Percentiles rank a stretch among this genome's conserved stretches.
Evolutionary conservation across 2,329 filamentous ascomycete genomes (phyloP).

Genomic region (Xenosphaeropsis pyriputrescens): DNA sequence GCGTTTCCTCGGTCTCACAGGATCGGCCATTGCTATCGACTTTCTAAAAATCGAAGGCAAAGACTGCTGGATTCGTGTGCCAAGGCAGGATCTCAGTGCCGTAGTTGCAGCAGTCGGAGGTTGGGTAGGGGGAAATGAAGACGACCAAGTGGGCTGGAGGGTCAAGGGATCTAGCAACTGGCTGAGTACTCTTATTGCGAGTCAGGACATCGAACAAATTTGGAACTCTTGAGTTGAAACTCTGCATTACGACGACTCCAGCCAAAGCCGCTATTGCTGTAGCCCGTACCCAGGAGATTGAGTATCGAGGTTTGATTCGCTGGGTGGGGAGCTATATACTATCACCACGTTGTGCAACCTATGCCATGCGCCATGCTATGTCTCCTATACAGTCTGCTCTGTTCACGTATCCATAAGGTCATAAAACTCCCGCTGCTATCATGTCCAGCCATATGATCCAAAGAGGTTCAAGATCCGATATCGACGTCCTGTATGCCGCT

Average conservation of each 20-base stretch:
- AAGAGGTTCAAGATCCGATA: background rate
- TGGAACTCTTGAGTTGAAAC: too few species aligned
- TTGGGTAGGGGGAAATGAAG: constrained; percentile 35
- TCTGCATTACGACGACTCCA: too few species aligned
- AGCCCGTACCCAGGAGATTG: too few species aligned
- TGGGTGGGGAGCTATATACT: too few species aligned
- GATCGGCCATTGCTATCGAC: constrained; percentile 53
- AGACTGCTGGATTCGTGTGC: constrained; percentile 51
- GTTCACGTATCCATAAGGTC: background rate
- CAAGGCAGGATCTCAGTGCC: constrained; percentile 40
- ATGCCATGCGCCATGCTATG: constrained; percentile 2
- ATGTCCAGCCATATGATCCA: too few species aligned
- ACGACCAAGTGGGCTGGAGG: constrained; percentile 25
- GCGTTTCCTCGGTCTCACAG: constrained; percentile 57
- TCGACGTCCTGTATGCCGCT: background rate
- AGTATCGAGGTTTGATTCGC: too few species aligned
- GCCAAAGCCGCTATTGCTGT: too few species aligned
- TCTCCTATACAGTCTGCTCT: constrained; percentile 1
- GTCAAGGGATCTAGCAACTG: constrained; percentile 47
- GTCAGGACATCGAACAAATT: constrained; percentile 7
- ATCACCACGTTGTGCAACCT: background rate
- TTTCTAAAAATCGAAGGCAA: constrained; percentile 44
- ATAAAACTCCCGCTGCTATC: too few species aligned
- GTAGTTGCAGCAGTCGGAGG: constrained; percentile 52
- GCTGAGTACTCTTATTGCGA: constrained; percentile 42